phyloP scores from a whole-genome alignment of 2,329 filamentous ascomycete species.

The Penicillium occitanis region DNA sequence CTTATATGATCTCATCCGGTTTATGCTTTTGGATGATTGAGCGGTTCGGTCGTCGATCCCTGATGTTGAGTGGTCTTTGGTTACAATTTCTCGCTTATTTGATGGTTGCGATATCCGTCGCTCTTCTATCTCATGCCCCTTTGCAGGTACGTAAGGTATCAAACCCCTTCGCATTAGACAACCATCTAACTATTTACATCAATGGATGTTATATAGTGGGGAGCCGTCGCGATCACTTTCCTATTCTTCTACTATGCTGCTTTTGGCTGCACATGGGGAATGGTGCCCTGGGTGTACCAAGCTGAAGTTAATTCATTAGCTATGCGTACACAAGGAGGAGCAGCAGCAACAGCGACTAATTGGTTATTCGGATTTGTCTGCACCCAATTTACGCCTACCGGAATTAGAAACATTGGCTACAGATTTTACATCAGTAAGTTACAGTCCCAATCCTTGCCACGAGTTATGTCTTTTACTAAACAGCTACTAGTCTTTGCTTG shows the following conservation, averaged over 20 bases:
- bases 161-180: not conserved
- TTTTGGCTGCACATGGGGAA: slow-evolving; percentile 23
- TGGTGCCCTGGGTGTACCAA: slow-evolving; percentile 46
- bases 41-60: slow-evolving; percentile 26
- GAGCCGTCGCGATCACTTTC: slow-evolving; percentile 32
- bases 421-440: slow-evolving; percentile 21
- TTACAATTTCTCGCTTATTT: slow-evolving; percentile 27
- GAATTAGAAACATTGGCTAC: slow-evolving; percentile 23
- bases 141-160: not conserved
- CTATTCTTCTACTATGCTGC: slow-evolving; percentile 24
- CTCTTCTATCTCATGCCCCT: slow-evolving; percentile 21
- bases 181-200: not conserved
- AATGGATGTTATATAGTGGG: not conserved
- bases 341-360: slow-evolving; percentile 38
- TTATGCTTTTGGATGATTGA: slow-evolving; percentile 29
- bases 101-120: slow-evolving; percentile 27
- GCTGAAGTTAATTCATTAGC: slow-evolving; percentile 45
- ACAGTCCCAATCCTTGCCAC: not conserved
- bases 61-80: slow-evolving; percentile 26
- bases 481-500: not conserved
- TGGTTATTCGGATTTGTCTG: slow-evolving; percentile 31
- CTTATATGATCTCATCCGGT: slow-evolving; percentile 27
- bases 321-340: slow-evolving; percentile 44
- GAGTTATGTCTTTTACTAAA: not conserved
- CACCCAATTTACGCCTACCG: slow-evolving; percentile 23